Percentiles rank a stretch among this genome's conserved stretches.
Evolutionary conservation across 371 early-diverging fungal species (phyloP).

Genomic region (Lichtheimia hyalospora): DNA sequence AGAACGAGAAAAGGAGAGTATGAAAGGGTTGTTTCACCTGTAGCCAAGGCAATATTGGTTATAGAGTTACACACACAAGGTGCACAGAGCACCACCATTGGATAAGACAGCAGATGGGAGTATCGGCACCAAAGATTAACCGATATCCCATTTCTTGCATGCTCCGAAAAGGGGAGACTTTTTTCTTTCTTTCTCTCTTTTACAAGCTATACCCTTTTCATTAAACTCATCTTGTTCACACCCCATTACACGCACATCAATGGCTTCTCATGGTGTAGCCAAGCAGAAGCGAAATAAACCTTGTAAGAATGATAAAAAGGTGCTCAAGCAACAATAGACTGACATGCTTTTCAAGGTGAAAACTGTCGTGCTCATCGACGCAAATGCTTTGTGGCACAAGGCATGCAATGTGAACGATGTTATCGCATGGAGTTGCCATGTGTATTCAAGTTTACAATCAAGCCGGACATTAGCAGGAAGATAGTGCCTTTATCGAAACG

Average conservation of each 20-base stretch:
- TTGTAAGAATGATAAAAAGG: slow-evolving; percentile 19
- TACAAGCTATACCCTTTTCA: slow-evolving; percentile 1
- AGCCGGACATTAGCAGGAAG: slow-evolving; percentile 35
- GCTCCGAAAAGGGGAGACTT: not conserved
- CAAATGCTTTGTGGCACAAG: slow-evolving; percentile 36
- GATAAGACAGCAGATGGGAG: too few relatives aligned
- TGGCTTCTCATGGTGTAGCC: slow-evolving; percentile 14
- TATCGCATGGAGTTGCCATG: slow-evolving; percentile 34
- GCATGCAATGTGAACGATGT: slow-evolving; percentile 40
- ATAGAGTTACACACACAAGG: too few relatives aligned
- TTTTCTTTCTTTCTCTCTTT: not conserved
- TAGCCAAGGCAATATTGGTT: too few relatives aligned
- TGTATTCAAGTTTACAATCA: slow-evolving; percentile 37
- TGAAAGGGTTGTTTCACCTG: too few relatives aligned
- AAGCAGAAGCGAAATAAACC: slow-evolving; percentile 45
- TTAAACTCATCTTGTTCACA: not conserved
- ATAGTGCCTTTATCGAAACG: slow-evolving; percentile 31
- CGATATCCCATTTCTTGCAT: too few relatives aligned
- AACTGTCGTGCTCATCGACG: slow-evolving; percentile 50
- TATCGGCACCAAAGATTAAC: too few relatives aligned
- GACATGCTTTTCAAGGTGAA: slow-evolving; percentile 26
- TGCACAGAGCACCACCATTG: too few relatives aligned
- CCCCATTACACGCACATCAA: not conserved
- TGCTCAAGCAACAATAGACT: too few relatives aligned
- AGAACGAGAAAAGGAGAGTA: too few relatives aligned